Conservation (phyloP, 441 rosid genomes). For the Raphanus hybrid region DNA sequence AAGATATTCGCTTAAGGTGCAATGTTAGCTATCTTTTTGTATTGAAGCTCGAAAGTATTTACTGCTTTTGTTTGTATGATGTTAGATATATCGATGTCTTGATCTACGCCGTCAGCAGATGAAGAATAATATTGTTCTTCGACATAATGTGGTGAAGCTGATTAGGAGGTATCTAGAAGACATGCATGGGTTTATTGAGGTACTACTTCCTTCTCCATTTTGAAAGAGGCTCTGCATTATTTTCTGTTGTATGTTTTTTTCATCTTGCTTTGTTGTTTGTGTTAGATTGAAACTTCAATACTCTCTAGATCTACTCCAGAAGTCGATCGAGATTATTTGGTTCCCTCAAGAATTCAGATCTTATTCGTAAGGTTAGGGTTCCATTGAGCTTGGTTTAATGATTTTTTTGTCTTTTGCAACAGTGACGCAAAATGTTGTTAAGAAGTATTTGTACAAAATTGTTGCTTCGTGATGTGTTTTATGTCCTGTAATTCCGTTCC, state of each 20-base stretch:
- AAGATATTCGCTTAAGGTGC: too few species aligned
- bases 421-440: background rate
- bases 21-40: background rate
- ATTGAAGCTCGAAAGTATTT: too few species aligned
- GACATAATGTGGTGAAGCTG: conserved; percentile 54
- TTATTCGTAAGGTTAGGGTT: conserved; percentile 60
- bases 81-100: too few species aligned
- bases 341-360: conserved; percentile 96
- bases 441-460: background rate
- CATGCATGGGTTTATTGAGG: conserved; percentile 49
- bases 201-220: conserved; percentile 20
- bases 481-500: too few species aligned
- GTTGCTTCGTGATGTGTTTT: conserved; percentile 11
- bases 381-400: conserved; percentile 4
- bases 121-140: too few species aligned
- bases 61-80: background rate
- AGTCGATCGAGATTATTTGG: conserved; percentile 97
- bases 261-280: too few species aligned
- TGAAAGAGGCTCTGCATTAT: conserved; percentile 3
- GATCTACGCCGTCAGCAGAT: too few species aligned
- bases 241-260: background rate
- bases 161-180: conserved; percentile 90
- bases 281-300: conserved; percentile 96
- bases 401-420: conserved; percentile 1
- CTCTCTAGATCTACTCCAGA: conserved; percentile 98